These are phyloP conservation scores for Raffaelea deltoideospora DNA, from an alignment of 2,329 filamentous ascomycete genomes.

Conservation along the genomic window DNA sequence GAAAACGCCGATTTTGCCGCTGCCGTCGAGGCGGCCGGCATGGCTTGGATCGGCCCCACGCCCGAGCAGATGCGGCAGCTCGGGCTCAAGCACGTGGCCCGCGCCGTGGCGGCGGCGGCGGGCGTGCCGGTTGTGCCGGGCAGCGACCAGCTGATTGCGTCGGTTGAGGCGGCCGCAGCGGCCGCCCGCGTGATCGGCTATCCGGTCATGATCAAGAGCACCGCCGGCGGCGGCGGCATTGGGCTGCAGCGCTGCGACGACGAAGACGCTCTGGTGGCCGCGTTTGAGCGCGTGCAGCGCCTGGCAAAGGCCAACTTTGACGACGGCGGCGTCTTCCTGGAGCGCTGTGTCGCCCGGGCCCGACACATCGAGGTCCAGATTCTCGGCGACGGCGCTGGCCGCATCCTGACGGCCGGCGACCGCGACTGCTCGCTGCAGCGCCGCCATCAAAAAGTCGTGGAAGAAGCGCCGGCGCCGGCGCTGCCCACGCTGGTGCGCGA, in stretches of 20 bases:
- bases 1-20: constrained; percentile 47
- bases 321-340: constrained; percentile 40
- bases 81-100: constrained; percentile 42
- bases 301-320: constrained; percentile 39
- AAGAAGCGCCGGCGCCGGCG: constrained; percentile 43
- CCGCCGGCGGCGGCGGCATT: constrained; percentile 68
- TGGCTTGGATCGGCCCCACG: constrained; percentile 43
- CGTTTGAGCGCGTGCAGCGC: constrained; percentile 32
- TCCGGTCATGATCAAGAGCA: constrained; percentile 63
- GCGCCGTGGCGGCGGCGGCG: constrained; percentile 29
- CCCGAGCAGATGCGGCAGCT: constrained; percentile 36
- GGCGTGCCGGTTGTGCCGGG: constrained; percentile 25
- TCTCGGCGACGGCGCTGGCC: constrained; percentile 40
- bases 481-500: constrained; percentile 11
- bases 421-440: constrained; percentile 48
- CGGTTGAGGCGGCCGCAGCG: background rate
- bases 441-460: constrained; percentile 49
- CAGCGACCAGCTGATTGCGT: constrained; percentile 16
- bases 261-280: constrained; percentile 27
- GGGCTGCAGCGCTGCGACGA: constrained; percentile 58
- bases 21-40: constrained; percentile 32
- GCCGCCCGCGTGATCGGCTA: constrained; percentile 38
- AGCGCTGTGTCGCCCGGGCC: constrained; percentile 40
- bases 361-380: constrained; percentile 49
- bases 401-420: constrained; percentile 41